A percentile compares a stretch with the other conserved stretches of the same genome.
Conservation (phyloP, 345 rosid genomes). For the Lepidium didymum region DNA sequence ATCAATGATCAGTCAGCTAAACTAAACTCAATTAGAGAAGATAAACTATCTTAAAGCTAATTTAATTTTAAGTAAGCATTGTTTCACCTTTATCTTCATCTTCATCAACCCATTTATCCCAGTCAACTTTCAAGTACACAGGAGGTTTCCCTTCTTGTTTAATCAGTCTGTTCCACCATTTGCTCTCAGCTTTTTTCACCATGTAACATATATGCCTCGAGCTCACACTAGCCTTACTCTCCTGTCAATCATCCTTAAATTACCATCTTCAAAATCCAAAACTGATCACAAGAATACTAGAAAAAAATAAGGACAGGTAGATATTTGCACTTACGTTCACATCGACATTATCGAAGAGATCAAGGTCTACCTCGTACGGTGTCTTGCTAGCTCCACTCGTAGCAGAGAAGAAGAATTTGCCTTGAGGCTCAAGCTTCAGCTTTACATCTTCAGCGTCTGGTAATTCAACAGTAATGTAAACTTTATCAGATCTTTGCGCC, state of each 20-base stretch:
- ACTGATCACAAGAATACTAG: background rate
- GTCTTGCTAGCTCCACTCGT: constrained; percentile 38
- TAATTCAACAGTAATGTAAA: constrained; percentile 43
- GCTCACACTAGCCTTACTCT: constrained; percentile 43
- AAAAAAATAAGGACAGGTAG: background rate
- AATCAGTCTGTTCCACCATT: constrained; percentile 53
- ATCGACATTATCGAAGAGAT: constrained; percentile 41
- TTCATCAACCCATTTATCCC: constrained; percentile 64
- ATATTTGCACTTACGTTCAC: constrained; percentile 32
- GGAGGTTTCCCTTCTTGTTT: constrained; percentile 45
- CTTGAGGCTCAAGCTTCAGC: constrained; percentile 52
- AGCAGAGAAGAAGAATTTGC: constrained; percentile 49
- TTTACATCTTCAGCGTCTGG: constrained; percentile 55
- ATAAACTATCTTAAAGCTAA: background rate
- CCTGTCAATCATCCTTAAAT: constrained; percentile 26
- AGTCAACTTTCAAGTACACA: constrained; percentile 44
- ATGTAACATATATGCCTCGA: constrained; percentile 40
- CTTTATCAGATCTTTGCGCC: constrained; percentile 50
- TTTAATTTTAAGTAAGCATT: background rate
- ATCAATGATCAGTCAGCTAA: background rate
- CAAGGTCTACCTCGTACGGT: constrained; percentile 42
- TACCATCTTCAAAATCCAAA: background rate
- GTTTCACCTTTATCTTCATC: constrained; percentile 39
- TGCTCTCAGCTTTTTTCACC: constrained; percentile 43
- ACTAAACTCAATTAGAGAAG: background rate